Conservation (phyloP, 2,329 filamentous ascomycete genomes). For the Endoconidiophora polonica region DNA sequence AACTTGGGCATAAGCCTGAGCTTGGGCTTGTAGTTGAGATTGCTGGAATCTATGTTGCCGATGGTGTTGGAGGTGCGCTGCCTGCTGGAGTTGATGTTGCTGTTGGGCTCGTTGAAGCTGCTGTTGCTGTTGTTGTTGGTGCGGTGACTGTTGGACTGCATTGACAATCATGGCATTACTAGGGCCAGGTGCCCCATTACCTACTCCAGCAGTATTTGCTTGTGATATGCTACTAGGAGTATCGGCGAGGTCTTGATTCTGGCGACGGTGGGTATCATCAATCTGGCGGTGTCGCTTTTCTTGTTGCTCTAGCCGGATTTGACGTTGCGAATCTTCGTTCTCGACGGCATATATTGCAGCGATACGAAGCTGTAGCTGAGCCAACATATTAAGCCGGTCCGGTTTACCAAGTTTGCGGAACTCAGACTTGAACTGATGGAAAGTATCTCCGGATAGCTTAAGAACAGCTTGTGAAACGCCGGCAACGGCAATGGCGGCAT, state of each 20-base stretch:
- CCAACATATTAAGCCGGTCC: constrained; percentile 23
- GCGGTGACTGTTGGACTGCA: background rate
- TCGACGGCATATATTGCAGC: constrained; percentile 29
- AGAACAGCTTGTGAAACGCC: constrained; percentile 24
- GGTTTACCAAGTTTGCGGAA: constrained; percentile 27
- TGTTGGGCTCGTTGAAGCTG: constrained; percentile 16
- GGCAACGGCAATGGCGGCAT: constrained; percentile 23
- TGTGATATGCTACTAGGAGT: background rate
- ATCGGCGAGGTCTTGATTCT: background rate
- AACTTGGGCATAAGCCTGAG: background rate
- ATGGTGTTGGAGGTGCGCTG: constrained; percentile 14
- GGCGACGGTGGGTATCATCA: constrained; percentile 20
- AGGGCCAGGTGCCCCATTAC: constrained; percentile 12
- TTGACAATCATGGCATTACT: background rate
- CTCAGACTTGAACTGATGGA: constrained; percentile 27
- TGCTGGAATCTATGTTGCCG: constrained; percentile 7
- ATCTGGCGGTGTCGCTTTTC: constrained; percentile 24
- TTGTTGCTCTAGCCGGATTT: constrained; percentile 23
- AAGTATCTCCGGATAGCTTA: constrained; percentile 27
- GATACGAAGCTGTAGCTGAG: constrained; percentile 26
- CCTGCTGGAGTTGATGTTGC: constrained; percentile 17
- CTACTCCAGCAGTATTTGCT: constrained; percentile 10
- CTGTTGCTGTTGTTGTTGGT: constrained; percentile 13
- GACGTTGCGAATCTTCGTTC: constrained; percentile 27
- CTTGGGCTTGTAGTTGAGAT: constrained; percentile 3